Conservation (phyloP, 148 eudicot genomes). For the Simmondsia chinensis region DNA sequence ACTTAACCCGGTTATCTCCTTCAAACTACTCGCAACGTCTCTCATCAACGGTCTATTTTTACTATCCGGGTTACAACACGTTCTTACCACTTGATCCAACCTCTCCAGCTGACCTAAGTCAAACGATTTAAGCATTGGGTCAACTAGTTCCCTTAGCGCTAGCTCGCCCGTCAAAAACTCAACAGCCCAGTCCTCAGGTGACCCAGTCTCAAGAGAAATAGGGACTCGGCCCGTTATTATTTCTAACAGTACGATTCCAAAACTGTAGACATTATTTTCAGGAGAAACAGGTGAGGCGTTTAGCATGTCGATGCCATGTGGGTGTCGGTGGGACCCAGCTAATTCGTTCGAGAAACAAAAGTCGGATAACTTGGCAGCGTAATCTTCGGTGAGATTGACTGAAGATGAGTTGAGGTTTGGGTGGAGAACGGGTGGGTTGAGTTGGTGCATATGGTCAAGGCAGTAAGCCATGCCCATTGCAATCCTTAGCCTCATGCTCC, state of each 20-base stretch:
- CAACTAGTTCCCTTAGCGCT: slow-evolving; percentile 42
- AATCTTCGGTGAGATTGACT: slow-evolving; percentile 72
- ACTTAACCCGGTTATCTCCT: slow-evolving; percentile 50
- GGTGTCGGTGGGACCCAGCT: slow-evolving; percentile 23
- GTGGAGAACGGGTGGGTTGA: slow-evolving; percentile 49
- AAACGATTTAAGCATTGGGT: slow-evolving; percentile 53
- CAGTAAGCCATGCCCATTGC: slow-evolving; percentile 87
- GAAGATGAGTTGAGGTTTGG: slow-evolving; percentile 51
- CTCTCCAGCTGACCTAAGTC: slow-evolving; percentile 39
- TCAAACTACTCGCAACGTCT: slow-evolving; percentile 47
- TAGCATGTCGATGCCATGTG: slow-evolving; percentile 5
- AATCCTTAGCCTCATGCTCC: slow-evolving; percentile 64
- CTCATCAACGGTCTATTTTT: slow-evolving; percentile 48
- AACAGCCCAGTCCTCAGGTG: slow-evolving; percentile 49
- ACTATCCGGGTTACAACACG: slow-evolving; percentile 39
- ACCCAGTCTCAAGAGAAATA: slow-evolving; percentile 21
- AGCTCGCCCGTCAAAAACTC: slow-evolving; percentile 41
- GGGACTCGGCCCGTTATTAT: slow-evolving; percentile 70
- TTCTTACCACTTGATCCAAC: slow-evolving; percentile 46
- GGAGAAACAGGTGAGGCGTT: slow-evolving; percentile 12
- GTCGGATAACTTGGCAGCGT: slow-evolving; percentile 83
- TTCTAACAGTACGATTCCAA: slow-evolving; percentile 68
- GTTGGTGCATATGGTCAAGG: slow-evolving; percentile 74
- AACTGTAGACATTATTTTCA: slow-evolving; percentile 54
- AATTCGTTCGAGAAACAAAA: slow-evolving; percentile 49